These are phyloP conservation scores for Cryphonectria naterciae DNA, from an alignment of 2,329 filamentous ascomycete genomes.

Conservation along the genomic window DNA sequence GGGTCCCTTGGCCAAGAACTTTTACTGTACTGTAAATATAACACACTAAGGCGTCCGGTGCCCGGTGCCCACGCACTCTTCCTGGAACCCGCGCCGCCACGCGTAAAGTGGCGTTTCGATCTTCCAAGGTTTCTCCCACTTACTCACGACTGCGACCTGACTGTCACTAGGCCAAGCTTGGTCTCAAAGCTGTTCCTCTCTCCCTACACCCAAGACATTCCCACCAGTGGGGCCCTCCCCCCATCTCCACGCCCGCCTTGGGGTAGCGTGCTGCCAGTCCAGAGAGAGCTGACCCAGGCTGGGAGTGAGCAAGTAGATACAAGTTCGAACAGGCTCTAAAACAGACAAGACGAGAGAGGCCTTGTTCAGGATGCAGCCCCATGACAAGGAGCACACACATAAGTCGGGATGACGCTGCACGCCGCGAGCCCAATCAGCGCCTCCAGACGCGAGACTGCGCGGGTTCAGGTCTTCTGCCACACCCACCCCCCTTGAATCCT, in stretches of 20 bases:
- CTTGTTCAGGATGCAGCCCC: slow-evolving; percentile 11
- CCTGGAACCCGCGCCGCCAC: slow-evolving; percentile 16
- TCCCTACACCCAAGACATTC: not conserved
- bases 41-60: not conserved
- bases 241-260: not conserved
- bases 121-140: slow-evolving; percentile 18
- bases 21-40: not conserved
- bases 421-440: slow-evolving; percentile 21
- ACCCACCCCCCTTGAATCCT: not conserved
- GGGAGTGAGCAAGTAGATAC: not conserved
- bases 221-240: not conserved
- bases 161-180: slow-evolving; percentile 14
- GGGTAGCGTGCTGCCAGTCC: slow-evolving; percentile 1
- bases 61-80: not conserved
- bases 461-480: not conserved
- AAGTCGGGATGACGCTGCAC: slow-evolving; percentile 18
- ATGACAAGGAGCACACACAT: not conserved
- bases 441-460: slow-evolving; percentile 23
- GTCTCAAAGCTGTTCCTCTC: slow-evolving; percentile 10
- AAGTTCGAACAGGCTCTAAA: not conserved
- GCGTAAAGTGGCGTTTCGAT: slow-evolving; percentile 20
- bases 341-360: slow-evolving; percentile 9
- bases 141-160: not conserved
- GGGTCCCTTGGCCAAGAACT: not conserved
- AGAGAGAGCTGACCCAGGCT: not conserved